Conservation (phyloP, 352 stramenopile genomes). For the Phytophthora pluvialis region DNA sequence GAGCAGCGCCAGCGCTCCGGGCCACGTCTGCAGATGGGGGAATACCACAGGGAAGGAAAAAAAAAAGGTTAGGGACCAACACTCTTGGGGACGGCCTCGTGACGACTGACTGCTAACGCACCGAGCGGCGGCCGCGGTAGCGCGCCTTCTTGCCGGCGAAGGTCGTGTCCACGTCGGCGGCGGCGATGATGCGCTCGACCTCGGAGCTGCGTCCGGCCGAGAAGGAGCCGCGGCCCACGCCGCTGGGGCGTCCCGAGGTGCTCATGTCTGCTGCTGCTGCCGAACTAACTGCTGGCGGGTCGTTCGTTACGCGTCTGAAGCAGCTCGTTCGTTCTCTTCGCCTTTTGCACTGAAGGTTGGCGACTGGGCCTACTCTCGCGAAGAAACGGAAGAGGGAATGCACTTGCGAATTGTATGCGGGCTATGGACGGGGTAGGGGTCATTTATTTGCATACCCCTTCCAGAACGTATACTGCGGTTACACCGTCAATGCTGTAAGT, state of each 20-base stretch:
- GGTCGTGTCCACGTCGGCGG: slow-evolving; percentile 79
- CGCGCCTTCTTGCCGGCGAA: slow-evolving; percentile 80
- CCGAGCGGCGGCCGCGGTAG: slow-evolving; percentile 74
- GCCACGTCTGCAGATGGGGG: slow-evolving; percentile 62
- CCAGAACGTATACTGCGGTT: too few relatives aligned
- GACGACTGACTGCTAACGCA: slow-evolving; percentile 31
- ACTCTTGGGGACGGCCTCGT: too few relatives aligned
- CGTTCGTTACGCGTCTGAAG: slow-evolving; percentile 21
- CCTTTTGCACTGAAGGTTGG: slow-evolving; percentile 32
- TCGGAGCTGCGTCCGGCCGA: slow-evolving; percentile 69
- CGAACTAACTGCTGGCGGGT: slow-evolving; percentile 14
- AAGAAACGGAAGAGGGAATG: slow-evolving; percentile 31
- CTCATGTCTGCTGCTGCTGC: slow-evolving; percentile 31
- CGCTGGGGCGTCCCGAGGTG: slow-evolving; percentile 37
- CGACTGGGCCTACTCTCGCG: slow-evolving; percentile 10
- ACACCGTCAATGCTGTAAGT: too few relatives aligned
- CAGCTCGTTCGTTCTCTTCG: slow-evolving; percentile 7
- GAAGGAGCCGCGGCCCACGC: slow-evolving; percentile 48
- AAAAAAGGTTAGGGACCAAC: slow-evolving; percentile 5
- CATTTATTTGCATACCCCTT: neutral
- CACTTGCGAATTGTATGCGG: neutral
- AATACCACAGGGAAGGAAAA: slow-evolving; percentile 8
- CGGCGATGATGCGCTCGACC: slow-evolving; percentile 83
- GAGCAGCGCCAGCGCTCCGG: slow-evolving; percentile 69
- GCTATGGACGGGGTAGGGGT: slow-evolving; percentile 6